These are phyloP conservation scores for Tricholoma matsutake DNA, from an alignment of 768 basidiomycete genomes.

Conservation along the genomic window DNA sequence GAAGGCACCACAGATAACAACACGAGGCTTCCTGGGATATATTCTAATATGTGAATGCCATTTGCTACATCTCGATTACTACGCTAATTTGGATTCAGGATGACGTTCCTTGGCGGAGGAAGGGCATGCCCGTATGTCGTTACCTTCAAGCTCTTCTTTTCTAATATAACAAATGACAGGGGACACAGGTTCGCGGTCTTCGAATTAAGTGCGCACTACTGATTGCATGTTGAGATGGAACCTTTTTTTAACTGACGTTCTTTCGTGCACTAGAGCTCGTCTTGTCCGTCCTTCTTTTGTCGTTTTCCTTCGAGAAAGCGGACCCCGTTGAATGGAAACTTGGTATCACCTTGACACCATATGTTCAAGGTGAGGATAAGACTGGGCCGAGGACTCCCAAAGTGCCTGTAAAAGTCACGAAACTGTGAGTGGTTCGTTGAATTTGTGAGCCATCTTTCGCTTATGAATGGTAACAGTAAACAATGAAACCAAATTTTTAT, in stretches of 20 bases:
- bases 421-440: slow-evolving; percentile 1
- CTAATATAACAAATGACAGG: slow-evolving; percentile 12
- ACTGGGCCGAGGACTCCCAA: slow-evolving; percentile 4
- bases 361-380: slow-evolving; percentile 15
- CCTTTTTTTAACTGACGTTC: not conserved
- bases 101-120: slow-evolving; percentile 46
- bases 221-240: not conserved
- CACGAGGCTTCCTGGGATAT: slow-evolving; percentile 41
- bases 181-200: slow-evolving; percentile 36
- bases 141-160: slow-evolving; percentile 9
- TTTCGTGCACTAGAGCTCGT: slow-evolving; percentile 19
- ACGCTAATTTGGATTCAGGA: slow-evolving; percentile 21
- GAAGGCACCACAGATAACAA: slow-evolving; percentile 23
- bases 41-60: slow-evolving; percentile 34
- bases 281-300: slow-evolving; percentile 20
- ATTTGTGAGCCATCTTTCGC: not conserved
- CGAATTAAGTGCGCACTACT: slow-evolving; percentile 32
- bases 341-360: slow-evolving; percentile 22
- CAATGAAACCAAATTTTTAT: not conserved
- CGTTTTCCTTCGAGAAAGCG: slow-evolving; percentile 19
- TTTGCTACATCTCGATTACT: not conserved
- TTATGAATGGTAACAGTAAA: not conserved
- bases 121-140: slow-evolving; percentile 41
- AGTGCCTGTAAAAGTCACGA: slow-evolving; percentile 16
- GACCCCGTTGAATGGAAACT: slow-evolving; percentile 24